Base-by-base conservation (phyloP, 345 rosid genomes). In the Rubroshorea leprosula region DNA sequence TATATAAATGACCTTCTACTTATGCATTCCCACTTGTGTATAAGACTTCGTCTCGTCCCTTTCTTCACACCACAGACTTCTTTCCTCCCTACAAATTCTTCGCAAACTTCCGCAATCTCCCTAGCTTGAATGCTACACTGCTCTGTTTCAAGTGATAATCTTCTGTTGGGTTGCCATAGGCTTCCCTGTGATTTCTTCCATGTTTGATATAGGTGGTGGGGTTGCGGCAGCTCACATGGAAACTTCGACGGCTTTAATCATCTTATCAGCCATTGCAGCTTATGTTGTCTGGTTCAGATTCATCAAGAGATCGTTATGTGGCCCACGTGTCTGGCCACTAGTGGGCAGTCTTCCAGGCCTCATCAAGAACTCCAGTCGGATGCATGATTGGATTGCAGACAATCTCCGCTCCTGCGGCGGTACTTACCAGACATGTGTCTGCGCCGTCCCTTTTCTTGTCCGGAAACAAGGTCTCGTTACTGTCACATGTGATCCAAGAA, bases 311-410 rank as follows among this genome's bases (percentile, higher is more conserved):
- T 72, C 81, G 0, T 48, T 67, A 1, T 56, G 26, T 7, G 94
- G 84, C 55, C 95, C 95, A 57, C 89, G 83, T 59, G 91, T 82
- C 50, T 87, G 86, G 86, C 89, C 87, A 6, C 15, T 87, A 67
- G 48, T 87, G 68, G 95, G 95, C 8, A 84, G 95, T 50, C 87
- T 87, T 18, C 89, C 95, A 0, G 91, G 82, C 15, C 77, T 87
- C 49, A 67, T 84, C 26, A 54, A 69, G 49, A 80, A 87, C 66
- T 61, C 78, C 17, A 75, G 62, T 45, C 80, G 87, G 19, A 48
- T 80, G 82, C 95, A 87, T 17, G 95, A 87, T 51, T 87, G 87
- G 89, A 87, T 87, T 61, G 69, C 83, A 13, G 91, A 84, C 49
- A 87, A 84, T 45, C 89, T 87, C 27, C 89, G 86, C 44, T 61